Evolutionary conservation across 2,329 filamentous ascomycete species (phyloP), one percentile per base, ranked within the genome.

Genomic region (Nigrospora sphaerica): DNA sequence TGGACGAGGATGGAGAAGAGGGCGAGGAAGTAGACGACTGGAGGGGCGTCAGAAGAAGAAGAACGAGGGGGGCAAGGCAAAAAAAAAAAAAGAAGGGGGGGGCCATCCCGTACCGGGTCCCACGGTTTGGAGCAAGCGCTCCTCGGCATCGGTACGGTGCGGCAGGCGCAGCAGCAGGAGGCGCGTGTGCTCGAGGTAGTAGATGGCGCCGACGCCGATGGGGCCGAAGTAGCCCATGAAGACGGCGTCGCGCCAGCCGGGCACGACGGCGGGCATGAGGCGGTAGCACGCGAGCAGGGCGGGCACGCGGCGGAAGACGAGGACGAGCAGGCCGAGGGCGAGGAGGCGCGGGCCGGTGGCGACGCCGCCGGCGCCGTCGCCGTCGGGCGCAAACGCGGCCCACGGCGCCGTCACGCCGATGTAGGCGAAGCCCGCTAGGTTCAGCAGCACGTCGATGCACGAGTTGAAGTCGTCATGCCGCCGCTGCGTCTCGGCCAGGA

Each of bases 401-500:
- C 58, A 60, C n/a, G 56, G 58, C 13, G 50, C 49, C 28, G 54
- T 44, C 12, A 55, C 47, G 31, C 58, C 58, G n/a, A 59, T 49
- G 47, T 53, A 59, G 13, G 57, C 47, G 40, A 60, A 60, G 16
- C 56, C 49, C 31, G 51, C 41, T 33, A 55, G 46, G 51, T 61
- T 57, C 7, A 61, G 51, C 1, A 59, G 46, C 37, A 58, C 39
- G 42, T 61, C 57, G 35, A 61, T 52, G 23, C 71, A 73, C 2
- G 71, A 69, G 57, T 83, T 83, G 53, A 83, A 78, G 40, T 81
- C 77, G 47, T 83, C 80, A 53, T 81, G 78, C 10, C 78, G 71
- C 10, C 68, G 62, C 47, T 78, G 68, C 0, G 74, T 69, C 57
- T 83, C 79, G 5, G 66, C 66, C 3, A 81, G 72, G 53, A 76